Conservation (phyloP, 306 rosid genomes). For the Mimosa pudica region DNA sequence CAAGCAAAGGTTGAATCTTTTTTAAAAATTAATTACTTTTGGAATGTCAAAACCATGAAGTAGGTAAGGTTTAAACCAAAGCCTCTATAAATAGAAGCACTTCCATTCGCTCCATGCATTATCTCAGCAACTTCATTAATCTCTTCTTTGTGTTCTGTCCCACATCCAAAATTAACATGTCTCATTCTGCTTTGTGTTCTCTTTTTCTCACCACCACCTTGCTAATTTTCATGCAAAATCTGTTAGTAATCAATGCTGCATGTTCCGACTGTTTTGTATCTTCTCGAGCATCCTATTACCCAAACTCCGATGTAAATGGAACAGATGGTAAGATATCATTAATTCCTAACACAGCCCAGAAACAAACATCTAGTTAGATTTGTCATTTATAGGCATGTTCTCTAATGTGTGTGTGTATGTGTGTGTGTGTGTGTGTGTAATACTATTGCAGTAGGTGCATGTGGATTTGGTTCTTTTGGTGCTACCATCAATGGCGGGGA, state of each 20-base stretch:
- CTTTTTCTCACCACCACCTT: conserved; percentile 49
- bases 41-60: conserved; percentile 44
- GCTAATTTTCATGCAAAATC: conserved; percentile 57
- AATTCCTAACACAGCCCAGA: background rate
- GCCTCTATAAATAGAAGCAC: conserved; percentile 55
- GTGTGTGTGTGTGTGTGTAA: no score
- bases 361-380: conserved; percentile 21
- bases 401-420: background rate
- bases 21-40: background rate
- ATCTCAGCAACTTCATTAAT: background rate
- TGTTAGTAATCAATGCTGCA: conserved; percentile 47
- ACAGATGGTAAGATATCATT: conserved; percentile 61
- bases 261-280: conserved; percentile 43
- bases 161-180: conserved; percentile 45
- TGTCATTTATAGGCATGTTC: conserved; percentile 24
- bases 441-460: conserved; percentile 62
- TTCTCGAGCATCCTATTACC: conserved; percentile 83
- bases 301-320: conserved; percentile 77
- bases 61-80: conserved; percentile 39
- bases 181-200: conserved; percentile 43
- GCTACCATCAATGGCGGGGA: conserved; percentile 86
- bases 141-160: background rate
- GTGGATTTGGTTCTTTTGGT: conserved; percentile 89
- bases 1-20: background rate
- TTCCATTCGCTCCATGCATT: conserved; percentile 36